Base-by-base conservation (phyloP, 331 rosid genomes). In the Quercus phellos region DNA sequence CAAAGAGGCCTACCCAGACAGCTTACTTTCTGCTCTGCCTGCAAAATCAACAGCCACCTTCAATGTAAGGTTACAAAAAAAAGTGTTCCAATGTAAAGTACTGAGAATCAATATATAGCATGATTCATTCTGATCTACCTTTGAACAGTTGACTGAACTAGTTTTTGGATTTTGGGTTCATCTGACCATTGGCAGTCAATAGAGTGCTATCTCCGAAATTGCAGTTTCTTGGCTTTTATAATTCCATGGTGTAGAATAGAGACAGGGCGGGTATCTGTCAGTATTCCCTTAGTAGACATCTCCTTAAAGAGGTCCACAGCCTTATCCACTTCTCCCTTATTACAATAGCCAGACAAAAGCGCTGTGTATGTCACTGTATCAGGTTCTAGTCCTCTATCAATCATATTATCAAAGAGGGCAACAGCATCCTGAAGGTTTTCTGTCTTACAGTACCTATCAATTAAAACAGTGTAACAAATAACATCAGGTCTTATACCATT, bases 321-420 rank as follows among this genome's bases (percentile, higher is more conserved):
- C 77, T 82, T 82, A 73, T 80, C 68, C 55, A 51, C 77, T 78
- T 83, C 74, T 72, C 93, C 91, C 56, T 78, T 32, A 3, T 73
- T 83, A 58, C 80, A 87, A 55, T 58, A 83, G 70, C 88, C 84
- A 22, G 90, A 84, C 75, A 93, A 34, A 54, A 93, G 85, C 70
- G 93, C 90, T 21, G 77, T 87, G 87, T 87, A 90, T 56, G 91
- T 81, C 80, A 90, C 89, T 54, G 72, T 73, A 84, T 93, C 93
- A 29, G 94, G 96, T 78, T 88, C 79, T 68, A 93, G 61, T 77
- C 94, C 93, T 72, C 67, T 58, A 14, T 72, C 84, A 55, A 85
- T 68, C 91, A 90, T 90, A 75, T 88, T 82, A 34, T 88, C 79
- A 74, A 79, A 87, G 67, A 90, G 87, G 35, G 42, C 42, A 68